These are phyloP conservation scores for Boletus subparvulus DNA, from an alignment of 768 basidiomycete genomes.

Conservation along the genomic window DNA sequence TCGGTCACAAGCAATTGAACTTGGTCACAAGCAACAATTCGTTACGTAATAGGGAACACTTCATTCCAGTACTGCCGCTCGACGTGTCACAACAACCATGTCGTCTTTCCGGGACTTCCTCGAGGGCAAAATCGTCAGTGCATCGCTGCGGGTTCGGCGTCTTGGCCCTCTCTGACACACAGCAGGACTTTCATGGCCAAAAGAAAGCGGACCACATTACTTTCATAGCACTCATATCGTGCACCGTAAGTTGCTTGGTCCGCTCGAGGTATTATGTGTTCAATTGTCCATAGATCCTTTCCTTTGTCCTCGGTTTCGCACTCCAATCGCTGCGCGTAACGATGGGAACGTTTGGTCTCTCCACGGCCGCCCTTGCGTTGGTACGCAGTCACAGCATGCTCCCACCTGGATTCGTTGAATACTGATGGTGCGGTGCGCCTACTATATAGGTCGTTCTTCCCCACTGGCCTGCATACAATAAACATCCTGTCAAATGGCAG, in stretches of 20 bases:
- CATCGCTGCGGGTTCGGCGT: not conserved
- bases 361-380: constrained; percentile 21
- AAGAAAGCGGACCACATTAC: constrained; percentile 24
- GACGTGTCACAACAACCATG: constrained; percentile 23
- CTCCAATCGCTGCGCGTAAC: constrained; percentile 28
- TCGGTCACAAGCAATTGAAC: not conserved
- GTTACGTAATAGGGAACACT: constrained; percentile 18
- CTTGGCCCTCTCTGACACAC: constrained; percentile 1
- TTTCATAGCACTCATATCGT: constrained; percentile 22
- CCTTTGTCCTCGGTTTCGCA: constrained; percentile 30
- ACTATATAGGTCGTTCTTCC: constrained; percentile 54
- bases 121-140: constrained; percentile 33
- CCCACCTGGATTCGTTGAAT: too few relatives aligned
- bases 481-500: constrained; percentile 24
- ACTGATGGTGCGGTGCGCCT: not conserved
- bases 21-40: not conserved
- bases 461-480: constrained; percentile 56
- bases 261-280: not conserved
- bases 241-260: constrained; percentile 21
- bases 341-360: constrained; percentile 23
- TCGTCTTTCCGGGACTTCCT: constrained; percentile 23
- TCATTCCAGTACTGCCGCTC: not conserved
- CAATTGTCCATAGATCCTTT: constrained; percentile 22
- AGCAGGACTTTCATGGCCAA: constrained; percentile 34
- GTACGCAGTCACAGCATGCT: constrained; percentile 7